Evolutionary conservation across 768 basidiomycete genomes (phyloP).

Genomic region (Boletales sp.): DNA sequence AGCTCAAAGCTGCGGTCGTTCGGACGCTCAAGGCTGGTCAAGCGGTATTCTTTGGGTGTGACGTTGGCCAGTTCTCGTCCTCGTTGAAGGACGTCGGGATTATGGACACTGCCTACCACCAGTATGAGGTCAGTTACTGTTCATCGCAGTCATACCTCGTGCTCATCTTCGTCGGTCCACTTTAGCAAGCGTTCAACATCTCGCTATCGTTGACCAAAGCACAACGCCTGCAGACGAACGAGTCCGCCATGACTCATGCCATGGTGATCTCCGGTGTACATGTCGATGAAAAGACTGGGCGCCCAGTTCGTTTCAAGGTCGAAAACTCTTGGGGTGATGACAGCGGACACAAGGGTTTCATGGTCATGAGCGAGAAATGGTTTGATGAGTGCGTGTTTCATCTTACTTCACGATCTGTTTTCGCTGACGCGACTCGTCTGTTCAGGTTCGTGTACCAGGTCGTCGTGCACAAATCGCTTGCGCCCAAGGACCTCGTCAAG

Average conservation of each 20-base stretch:
- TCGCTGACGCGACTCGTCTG: conserved; percentile 1
- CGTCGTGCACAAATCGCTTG: conserved; percentile 77
- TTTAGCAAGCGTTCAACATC: conserved; percentile 79
- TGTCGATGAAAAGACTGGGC: conserved; percentile 63
- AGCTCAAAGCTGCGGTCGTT: conserved; percentile 79
- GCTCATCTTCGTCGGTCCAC: conserved; percentile 4
- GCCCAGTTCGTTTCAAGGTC: conserved; percentile 88
- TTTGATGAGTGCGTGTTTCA: conserved; percentile 71
- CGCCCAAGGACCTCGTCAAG: conserved; percentile 76
- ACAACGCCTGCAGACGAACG: conserved; percentile 74
- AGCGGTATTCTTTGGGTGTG: conserved; percentile 95
- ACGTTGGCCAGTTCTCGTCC: conserved; percentile 86
- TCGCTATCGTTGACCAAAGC: conserved; percentile 79
- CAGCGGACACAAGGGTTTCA: conserved; percentile 80
- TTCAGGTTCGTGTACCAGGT: conserved; percentile 87
- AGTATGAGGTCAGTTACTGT: conserved; percentile 58
- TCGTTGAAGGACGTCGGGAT: conserved; percentile 55
- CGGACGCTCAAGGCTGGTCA: conserved; percentile 84
- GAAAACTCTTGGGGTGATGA: conserved; percentile 93
- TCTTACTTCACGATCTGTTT: neutral
- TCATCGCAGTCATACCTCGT: neutral
- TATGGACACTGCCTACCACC: conserved; percentile 82
- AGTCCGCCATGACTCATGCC: conserved; percentile 92
- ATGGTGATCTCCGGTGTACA: conserved; percentile 88
- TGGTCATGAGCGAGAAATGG: conserved; percentile 91